These are phyloP conservation scores for Bryopsis sp. DNA, from an alignment of 139 green algal species.

Conservation along the genomic window DNA sequence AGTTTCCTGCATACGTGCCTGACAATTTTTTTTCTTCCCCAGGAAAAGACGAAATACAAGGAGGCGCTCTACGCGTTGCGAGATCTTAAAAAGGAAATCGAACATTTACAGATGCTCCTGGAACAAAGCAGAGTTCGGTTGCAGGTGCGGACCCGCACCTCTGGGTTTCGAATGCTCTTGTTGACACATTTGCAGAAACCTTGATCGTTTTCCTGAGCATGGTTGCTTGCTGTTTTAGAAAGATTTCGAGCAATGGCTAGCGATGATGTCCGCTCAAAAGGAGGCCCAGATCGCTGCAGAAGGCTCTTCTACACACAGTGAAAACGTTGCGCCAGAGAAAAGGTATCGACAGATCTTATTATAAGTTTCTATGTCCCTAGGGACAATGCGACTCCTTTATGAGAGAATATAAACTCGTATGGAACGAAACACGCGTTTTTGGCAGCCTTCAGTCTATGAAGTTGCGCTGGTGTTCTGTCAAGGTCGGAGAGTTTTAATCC, in stretches of 20 bases:
- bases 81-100: conserved; percentile 75
- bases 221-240: conserved; percentile 3
- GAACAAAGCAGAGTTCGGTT: conserved; percentile 54
- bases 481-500: too few species aligned
- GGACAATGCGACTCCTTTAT: too few species aligned
- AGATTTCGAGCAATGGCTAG: conserved; percentile 77
- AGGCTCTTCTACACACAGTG: too few species aligned
- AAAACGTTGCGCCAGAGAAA: too few species aligned
- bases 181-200: background rate
- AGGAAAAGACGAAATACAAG: conserved; percentile 69
- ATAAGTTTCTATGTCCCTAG: too few species aligned
- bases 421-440: too few species aligned
- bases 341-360: too few species aligned
- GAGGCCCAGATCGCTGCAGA: background rate
- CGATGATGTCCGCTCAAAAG: conserved; percentile 3
- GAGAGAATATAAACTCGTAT: too few species aligned
- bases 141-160: conserved; percentile 25
- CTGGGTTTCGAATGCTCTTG: background rate
- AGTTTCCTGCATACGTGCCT: background rate
- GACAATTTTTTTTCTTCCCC: background rate
- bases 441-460: too few species aligned
- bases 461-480: too few species aligned
- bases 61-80: conserved; percentile 57
- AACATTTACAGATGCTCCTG: conserved; percentile 72
- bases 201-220: background rate